Conservation (phyloP, 1,284 basidiomycete genomes). For the Sutorius eximius region DNA sequence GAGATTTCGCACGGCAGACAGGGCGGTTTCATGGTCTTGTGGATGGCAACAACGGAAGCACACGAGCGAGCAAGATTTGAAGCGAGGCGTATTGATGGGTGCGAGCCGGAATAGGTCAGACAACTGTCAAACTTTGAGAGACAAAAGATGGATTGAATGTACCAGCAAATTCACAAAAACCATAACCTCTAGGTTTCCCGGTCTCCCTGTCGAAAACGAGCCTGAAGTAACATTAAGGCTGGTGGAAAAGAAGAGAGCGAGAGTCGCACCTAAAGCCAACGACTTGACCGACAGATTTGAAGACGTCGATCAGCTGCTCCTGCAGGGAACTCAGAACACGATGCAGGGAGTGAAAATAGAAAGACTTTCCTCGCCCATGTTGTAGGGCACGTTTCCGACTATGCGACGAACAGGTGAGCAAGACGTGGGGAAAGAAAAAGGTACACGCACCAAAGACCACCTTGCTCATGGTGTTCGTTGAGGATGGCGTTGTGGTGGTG, state of each 20-base stretch:
- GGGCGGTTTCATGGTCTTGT: constrained; percentile 86
- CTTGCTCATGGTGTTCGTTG: constrained; percentile 27
- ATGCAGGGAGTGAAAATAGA: neutral
- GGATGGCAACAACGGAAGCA: constrained; percentile 12
- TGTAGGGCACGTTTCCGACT: constrained; percentile 88
- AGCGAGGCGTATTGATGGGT: constrained; percentile 7
- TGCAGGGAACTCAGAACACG: constrained; percentile 28
- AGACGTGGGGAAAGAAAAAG: neutral
- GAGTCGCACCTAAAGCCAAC: constrained; percentile 73
- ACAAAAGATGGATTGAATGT: constrained; percentile 43
- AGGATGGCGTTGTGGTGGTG: neutral
- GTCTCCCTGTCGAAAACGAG: constrained; percentile 96
- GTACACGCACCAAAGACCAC: constrained; percentile 35
- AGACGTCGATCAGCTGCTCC: constrained; percentile 82
- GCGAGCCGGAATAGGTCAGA: constrained; percentile 41
- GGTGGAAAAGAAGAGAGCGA: neutral
- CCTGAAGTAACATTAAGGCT: constrained; percentile 42
- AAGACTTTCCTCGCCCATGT: constrained; percentile 69
- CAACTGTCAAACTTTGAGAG: constrained; percentile 29
- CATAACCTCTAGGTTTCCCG: constrained; percentile 95
- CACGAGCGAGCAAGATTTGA: constrained; percentile 16
- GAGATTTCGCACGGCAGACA: constrained; percentile 83
- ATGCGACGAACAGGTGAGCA: constrained; percentile 5
- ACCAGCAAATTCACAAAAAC: constrained; percentile 97
- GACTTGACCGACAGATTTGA: constrained; percentile 84